Evolutionary conservation across 148 eudicot genomes (phyloP).

Genomic region (Cornus florida): DNA sequence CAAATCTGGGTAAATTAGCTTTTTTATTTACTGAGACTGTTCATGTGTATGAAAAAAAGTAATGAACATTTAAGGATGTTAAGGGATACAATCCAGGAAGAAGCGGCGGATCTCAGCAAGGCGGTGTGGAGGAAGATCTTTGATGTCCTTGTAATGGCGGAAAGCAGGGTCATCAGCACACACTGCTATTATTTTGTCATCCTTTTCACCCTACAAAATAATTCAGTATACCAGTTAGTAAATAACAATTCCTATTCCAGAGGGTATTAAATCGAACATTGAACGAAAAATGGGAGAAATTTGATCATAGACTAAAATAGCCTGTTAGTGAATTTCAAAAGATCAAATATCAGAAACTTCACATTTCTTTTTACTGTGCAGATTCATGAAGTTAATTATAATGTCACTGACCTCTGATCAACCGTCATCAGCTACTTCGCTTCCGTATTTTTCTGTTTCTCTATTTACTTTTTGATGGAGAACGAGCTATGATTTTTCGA

Average conservation of each 20-base stretch:
- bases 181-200: constrained; percentile 94
- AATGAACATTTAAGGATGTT: constrained; percentile 3
- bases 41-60: background rate
- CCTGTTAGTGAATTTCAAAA: background rate
- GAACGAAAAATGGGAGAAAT: background rate
- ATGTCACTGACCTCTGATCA: background rate
- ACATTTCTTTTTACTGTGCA: too few relatives aligned
- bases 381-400: background rate
- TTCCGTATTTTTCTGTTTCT: background rate
- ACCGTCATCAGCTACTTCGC: background rate
- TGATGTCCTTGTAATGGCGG: constrained; percentile 70
- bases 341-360: background rate
- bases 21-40: too few relatives aligned
- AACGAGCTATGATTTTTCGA: too few relatives aligned
- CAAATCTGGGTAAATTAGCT: too few relatives aligned
- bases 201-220: constrained; percentile 74
- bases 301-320: background rate
- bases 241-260: background rate
- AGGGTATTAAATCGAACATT: background rate
- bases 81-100: constrained; percentile 93
- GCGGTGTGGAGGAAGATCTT: constrained; percentile 85
- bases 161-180: constrained; percentile 95
- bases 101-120: constrained; percentile 90
- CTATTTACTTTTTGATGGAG: background rate
- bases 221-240: background rate